Base-by-base conservation (phyloP, 2,329 filamentous ascomycete genomes). In the Tricladium varicosporioides region DNA sequence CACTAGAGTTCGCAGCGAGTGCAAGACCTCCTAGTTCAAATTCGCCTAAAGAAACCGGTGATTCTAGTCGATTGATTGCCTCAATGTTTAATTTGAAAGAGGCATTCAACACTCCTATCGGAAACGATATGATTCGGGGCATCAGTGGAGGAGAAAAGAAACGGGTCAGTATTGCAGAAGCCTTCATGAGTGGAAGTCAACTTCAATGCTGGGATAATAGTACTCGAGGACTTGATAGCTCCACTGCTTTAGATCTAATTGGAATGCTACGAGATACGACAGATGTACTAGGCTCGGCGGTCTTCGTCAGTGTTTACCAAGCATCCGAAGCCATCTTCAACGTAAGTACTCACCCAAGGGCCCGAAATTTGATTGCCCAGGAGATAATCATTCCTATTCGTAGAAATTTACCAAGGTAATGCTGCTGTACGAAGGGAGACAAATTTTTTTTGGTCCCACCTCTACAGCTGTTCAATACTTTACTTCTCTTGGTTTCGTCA, bases 121-220 rank as follows among this genome's bases (percentile, higher is more conserved):
- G 36, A 5, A 33, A 48, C 16, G 19, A 50, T 32, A 49, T 15
- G 27, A 22, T 91, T 16, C 83, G 60, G n/a, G 88, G 88, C 45
- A 80, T 88, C 0, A 85, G 81, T 1, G 86, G 86, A n/a, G 86
- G 86, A 16, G 86, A 89, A 68, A 77, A 85, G 54, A 91, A 93
- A 74, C 84, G 90, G 67, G 89, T 93, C 5, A 88, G 84, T 18
- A 90, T 92, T 58, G 88, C 87, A 1, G 89, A 92, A 71, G 89
- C 89, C 58, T 80, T 82, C 0, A 80, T 79, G 13, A 75, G 74
- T 0, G 70, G 76, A 13, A 81, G 83, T 1, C 83, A 78, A 46
- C 76, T 82, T 1, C 85, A 80, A 13, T 51, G 49, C 49, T 51
- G 31, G 32, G 49, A 51, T 51, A 51, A 51, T 27, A 42, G 32